Percentiles rank a stretch among this genome's conserved stretches.
Evolutionary conservation across 2,329 filamentous ascomycete genomes (phyloP).

Genomic region (Aspergillus ochraceus): DNA sequence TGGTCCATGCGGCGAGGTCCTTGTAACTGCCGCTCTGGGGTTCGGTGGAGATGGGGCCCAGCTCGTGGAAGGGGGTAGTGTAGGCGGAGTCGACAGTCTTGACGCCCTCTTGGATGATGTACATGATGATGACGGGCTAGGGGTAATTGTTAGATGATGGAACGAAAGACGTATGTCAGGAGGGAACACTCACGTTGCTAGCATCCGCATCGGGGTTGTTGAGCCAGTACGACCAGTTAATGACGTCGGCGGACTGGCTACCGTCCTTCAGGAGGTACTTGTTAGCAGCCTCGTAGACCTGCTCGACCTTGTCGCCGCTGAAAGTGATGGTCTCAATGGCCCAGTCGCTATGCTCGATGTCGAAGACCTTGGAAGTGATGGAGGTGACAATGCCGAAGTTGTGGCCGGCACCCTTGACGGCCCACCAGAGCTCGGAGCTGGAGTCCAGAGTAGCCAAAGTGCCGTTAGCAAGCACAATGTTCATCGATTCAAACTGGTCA

Average conservation of each 20-base stretch:
- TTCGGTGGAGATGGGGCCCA: conserved; percentile 39
- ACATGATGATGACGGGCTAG: conserved; percentile 32
- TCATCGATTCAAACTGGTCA: conserved; percentile 55
- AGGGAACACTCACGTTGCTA: conserved; percentile 18
- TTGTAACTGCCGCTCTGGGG: conserved; percentile 44
- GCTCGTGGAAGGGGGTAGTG: conserved; percentile 45
- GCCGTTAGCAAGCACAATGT: conserved; percentile 55
- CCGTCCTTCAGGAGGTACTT: conserved; percentile 46
- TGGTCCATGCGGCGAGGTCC: conserved; percentile 48
- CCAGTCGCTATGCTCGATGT: conserved; percentile 38
- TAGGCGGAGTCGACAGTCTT: conserved; percentile 42
- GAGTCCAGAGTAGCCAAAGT: conserved; percentile 39
- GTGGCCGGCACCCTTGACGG: conserved; percentile 56
- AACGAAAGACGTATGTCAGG: too few species aligned
- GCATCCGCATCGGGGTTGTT: conserved; percentile 27
- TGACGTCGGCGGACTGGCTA: conserved; percentile 46
- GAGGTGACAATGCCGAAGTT: conserved; percentile 60
- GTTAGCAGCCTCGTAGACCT: conserved; percentile 50
- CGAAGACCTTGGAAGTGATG: conserved; percentile 50
- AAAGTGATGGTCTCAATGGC: conserved; percentile 48
- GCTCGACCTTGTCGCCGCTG: conserved; percentile 51
- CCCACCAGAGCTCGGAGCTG: conserved; percentile 57
- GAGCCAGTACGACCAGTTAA: conserved; percentile 48
- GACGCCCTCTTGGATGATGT: conserved; percentile 36
- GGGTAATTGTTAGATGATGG: neutral